Evolutionary conservation across 495 filamentous ascomycete genomes (phyloP).

Genomic region (Hyaloscypha bicolor): DNA sequence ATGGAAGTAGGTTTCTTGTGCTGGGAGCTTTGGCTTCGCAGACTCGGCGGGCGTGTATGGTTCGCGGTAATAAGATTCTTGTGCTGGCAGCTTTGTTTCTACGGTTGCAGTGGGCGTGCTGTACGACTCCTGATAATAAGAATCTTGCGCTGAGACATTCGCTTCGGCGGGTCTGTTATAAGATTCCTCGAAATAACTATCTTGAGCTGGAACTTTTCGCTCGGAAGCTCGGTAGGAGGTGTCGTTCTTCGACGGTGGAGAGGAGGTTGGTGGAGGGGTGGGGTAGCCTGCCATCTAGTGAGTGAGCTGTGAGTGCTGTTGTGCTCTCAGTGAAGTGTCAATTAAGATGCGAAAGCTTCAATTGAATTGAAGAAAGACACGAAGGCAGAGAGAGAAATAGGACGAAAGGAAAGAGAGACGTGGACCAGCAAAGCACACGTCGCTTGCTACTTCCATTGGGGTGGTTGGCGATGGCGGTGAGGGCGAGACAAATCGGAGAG

Average conservation of each 20-base stretch:
- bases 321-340: not conserved
- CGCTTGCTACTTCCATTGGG: not conserved
- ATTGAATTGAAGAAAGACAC: not conserved
- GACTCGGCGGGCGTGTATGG: not conserved
- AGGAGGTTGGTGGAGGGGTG: conserved; percentile 28
- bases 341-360: not conserved
- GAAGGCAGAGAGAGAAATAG: not conserved
- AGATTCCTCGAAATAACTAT: not conserved
- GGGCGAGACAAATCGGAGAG: not conserved
- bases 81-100: not conserved
- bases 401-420: not conserved
- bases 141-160: not conserved
- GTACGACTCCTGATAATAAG: not conserved
- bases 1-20: conserved; percentile 25
- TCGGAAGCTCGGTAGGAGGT: not conserved
- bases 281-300: conserved; percentile 20
- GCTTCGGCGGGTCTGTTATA: conserved; percentile 5
- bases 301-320: not conserved
- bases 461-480: not conserved
- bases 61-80: not conserved
- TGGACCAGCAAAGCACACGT: not conserved
- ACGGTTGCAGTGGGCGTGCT: not conserved
- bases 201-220: not conserved
- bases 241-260: conserved; percentile 18
- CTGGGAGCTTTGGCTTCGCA: not conserved